A percentile compares a stretch with the other conserved stretches of the same genome.
Conservation (phyloP, 1,284 basidiomycete genomes). For the Stereum hirsutum region DNA sequence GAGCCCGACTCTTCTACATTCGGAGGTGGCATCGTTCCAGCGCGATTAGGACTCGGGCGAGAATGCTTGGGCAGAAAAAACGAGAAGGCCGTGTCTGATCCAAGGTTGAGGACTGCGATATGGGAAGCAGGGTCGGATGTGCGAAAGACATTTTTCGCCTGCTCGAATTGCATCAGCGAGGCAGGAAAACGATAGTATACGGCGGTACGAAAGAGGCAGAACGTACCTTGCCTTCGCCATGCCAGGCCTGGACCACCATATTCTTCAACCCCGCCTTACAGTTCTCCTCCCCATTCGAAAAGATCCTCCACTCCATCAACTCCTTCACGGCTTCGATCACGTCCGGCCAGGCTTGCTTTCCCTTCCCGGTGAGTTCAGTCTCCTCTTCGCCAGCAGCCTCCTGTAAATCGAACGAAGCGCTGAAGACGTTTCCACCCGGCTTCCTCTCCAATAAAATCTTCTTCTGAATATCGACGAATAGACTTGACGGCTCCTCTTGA, state of each 20-base stretch:
- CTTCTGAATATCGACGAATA: conserved; percentile 27
- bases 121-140: conserved; percentile 10
- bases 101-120: conserved; percentile 20
- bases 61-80: conserved; percentile 11
- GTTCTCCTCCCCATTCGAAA: not conserved
- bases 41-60: too few species aligned
- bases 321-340: too few species aligned
- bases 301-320: not conserved
- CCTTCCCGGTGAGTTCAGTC: too few species aligned
- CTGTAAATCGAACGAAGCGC: not conserved
- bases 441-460: conserved; percentile 20
- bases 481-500: conserved; percentile 23
- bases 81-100: conserved; percentile 23
- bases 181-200: not conserved
- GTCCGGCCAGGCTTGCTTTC: too few species aligned
- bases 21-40: too few species aligned
- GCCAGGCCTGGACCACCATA: conserved; percentile 7
- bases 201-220: not conserved
- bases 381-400: not conserved
- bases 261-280: not conserved
- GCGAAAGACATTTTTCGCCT: conserved; percentile 11
- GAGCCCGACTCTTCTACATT: too few species aligned
- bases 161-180: conserved; percentile 6
- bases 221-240: conserved; percentile 10
- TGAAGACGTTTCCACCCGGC: conserved; percentile 3